Evolutionary conservation across 805 yeast species (phyloP).

Genomic region (Hanseniaspora lindneri): DNA sequence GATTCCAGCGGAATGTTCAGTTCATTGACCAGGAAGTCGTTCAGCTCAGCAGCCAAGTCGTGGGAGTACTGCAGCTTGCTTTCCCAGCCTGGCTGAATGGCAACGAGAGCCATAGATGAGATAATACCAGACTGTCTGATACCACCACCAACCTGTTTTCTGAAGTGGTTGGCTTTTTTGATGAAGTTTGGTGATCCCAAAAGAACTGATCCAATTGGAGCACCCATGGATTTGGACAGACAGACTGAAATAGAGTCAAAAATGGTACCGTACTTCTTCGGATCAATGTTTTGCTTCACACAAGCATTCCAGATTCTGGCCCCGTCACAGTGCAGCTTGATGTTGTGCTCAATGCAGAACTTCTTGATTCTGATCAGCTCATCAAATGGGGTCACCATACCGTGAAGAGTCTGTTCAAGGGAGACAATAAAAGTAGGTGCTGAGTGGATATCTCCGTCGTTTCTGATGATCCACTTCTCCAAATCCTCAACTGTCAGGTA

Average conservation of each 20-base stretch:
- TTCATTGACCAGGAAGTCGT: slow-evolving; percentile 36
- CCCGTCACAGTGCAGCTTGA: slow-evolving; percentile 77
- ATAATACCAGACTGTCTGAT: slow-evolving; percentile 79
- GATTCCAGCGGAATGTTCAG: slow-evolving; percentile 48
- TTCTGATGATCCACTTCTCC: slow-evolving; percentile 45
- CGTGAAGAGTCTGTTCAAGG: slow-evolving; percentile 81
- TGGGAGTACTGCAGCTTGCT: slow-evolving; percentile 40
- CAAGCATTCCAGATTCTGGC: slow-evolving; percentile 94
- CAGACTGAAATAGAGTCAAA: slow-evolving; percentile 88
- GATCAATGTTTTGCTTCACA: slow-evolving; percentile 49
- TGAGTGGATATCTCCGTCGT: slow-evolving; percentile 71
- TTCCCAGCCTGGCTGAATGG: slow-evolving; percentile 61
- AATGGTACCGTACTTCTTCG: slow-evolving; percentile 51
- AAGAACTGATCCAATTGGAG: slow-evolving; percentile 82
- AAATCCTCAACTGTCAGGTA: slow-evolving; percentile 75
- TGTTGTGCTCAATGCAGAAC: slow-evolving; percentile 50
- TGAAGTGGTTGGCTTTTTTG: slow-evolving; percentile 66
- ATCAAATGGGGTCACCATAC: slow-evolving; percentile 65
- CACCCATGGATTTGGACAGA: slow-evolving; percentile 80
- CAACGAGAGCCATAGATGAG: slow-evolving; percentile 67
- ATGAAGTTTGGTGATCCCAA: slow-evolving; percentile 56
- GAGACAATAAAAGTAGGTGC: slow-evolving; percentile 82
- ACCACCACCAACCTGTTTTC: slow-evolving; percentile 90
- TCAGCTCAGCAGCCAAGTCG: slow-evolving; percentile 39
- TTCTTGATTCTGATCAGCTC: slow-evolving; percentile 60